These are phyloP conservation scores for Kuraishia piskuri DNA, from an alignment of 805 yeast genomes.

Conservation along the genomic window DNA sequence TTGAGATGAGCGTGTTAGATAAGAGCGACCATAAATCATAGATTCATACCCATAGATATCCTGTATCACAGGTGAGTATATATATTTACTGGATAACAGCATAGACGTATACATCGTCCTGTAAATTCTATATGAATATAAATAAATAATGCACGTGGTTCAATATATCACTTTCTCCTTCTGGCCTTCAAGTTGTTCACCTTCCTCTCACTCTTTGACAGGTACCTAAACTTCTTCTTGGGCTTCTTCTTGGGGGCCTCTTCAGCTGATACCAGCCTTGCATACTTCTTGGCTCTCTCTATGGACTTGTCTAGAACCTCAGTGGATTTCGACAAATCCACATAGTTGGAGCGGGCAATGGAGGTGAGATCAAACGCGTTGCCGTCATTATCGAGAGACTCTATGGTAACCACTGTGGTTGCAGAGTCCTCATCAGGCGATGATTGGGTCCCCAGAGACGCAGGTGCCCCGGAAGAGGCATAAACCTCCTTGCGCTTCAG, in stretches of 20 bases:
- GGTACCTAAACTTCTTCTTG: constrained; percentile 78
- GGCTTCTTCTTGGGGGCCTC: constrained; percentile 28
- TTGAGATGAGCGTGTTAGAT: background rate
- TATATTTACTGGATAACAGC: too few relatives aligned
- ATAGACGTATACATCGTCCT: too few relatives aligned
- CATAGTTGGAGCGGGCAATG: constrained; percentile 58
- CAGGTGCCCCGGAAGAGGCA: constrained; percentile 20
- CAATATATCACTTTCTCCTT: constrained; percentile 23
- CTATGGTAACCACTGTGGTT: constrained; percentile 43
- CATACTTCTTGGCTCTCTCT: constrained; percentile 75
- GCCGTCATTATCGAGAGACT: constrained; percentile 41
- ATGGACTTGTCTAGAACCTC: constrained; percentile 69
- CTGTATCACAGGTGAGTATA: too few relatives aligned
- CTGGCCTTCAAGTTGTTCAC: constrained; percentile 24
- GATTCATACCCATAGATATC: too few relatives aligned
- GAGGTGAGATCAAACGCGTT: constrained; percentile 25
- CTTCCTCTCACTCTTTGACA: constrained; percentile 73
- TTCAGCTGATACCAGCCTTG: constrained; percentile 50
- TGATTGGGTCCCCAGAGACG: background rate
- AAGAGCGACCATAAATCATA: too few relatives aligned
- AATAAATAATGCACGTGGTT: too few relatives aligned
- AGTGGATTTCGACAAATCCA: constrained; percentile 59
- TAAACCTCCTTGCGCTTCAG: constrained; percentile 35
- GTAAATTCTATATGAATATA: too few relatives aligned
- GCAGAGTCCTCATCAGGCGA: constrained; percentile 16